Percentiles rank a stretch among this genome's conserved stretches.
Evolutionary conservation across 805 yeast genomes (phyloP).

Genomic region (Saturnispora quitensis): DNA sequence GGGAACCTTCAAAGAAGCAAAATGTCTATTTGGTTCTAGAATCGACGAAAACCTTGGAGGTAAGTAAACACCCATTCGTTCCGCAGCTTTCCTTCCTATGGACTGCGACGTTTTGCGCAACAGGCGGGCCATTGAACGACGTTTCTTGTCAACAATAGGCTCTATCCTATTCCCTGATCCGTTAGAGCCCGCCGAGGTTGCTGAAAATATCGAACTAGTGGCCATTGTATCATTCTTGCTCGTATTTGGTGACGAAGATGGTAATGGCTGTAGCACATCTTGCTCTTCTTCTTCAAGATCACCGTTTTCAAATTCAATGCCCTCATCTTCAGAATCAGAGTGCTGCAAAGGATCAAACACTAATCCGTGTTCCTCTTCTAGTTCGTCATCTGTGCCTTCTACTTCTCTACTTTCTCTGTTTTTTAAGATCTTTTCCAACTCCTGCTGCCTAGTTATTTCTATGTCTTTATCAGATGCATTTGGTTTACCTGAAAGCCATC

Average conservation of each 20-base stretch:
- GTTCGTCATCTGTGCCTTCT: conserved; percentile 1
- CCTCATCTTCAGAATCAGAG: conserved; percentile 29
- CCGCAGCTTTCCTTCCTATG: conserved; percentile 74
- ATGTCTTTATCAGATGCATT: conserved; percentile 7
- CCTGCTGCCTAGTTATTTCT: conserved; percentile 11
- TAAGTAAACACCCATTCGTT: conserved; percentile 77
- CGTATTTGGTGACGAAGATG: neutral
- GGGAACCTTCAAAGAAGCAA: conserved; percentile 60
- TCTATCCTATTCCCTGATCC: conserved; percentile 31
- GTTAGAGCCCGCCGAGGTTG: conserved; percentile 22
- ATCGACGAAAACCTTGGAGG: conserved; percentile 81
- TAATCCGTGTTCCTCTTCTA: neutral
- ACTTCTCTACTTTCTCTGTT: conserved; percentile 11
- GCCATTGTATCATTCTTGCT: neutral
- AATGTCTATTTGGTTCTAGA: conserved; percentile 86
- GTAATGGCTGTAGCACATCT: neutral
- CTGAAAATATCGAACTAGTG: conserved; percentile 19
- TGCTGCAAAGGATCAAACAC: neutral
- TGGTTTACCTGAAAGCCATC: conserved; percentile 10
- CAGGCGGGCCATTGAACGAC: conserved; percentile 67
- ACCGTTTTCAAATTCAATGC: conserved; percentile 13
- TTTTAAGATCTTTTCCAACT: conserved; percentile 10
- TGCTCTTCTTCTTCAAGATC: conserved; percentile 1
- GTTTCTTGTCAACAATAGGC: conserved; percentile 61
- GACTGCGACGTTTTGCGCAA: conserved; percentile 71